Base-by-base conservation (phyloP, 148 eudicot species). In the Fagopyrum tataricum region DNA sequence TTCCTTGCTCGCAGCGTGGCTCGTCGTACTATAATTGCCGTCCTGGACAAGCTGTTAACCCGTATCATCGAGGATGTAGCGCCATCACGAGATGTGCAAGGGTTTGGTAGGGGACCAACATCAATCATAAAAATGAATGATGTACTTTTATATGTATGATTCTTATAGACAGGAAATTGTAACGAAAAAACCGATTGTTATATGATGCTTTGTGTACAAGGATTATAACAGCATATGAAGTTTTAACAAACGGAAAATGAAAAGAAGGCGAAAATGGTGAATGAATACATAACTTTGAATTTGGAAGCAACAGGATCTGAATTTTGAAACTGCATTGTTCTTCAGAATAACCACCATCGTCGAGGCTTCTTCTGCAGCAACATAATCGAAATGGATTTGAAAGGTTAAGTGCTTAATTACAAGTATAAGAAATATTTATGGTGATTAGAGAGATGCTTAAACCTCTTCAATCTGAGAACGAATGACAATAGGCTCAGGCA, bases 321-420 rank as follows among this genome's bases (percentile, higher is more conserved):
- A 39, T 13, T 64, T 13, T 37, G 44, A 37, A 39, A 12, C n/a
- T 5, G 43, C n/a, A 7, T 26, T 17, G 24, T 64, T 73, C 72
- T 64, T 87, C 80, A 87, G 68, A 89, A 90, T 7, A 82, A 79
- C 95, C 96, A 90, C 90, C 90, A 86, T 79, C 89, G 75, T 46
- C 85, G 84, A 46, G 84, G 71, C 31, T 80, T 70, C 51, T 80
- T 81, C 73, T 73, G 72, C 89, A 83, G 85, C 74, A 82, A 47
- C 13, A 78, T n/a, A 21, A 77, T 43, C 51, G 80, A 31, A 31
- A 31, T 31, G 2, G 14, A 44, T 69, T 58, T 17, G 58, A 67
- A 7, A 14, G 3, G 61, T 31, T 5, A 71, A 11, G n/a, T 24
- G 39, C 20, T 40, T 61, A 62, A 62, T 31, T 62, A 1, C 10